Conservation (phyloP, 2,329 filamentous ascomycete species). For the Plenodomus biglobosus region DNA sequence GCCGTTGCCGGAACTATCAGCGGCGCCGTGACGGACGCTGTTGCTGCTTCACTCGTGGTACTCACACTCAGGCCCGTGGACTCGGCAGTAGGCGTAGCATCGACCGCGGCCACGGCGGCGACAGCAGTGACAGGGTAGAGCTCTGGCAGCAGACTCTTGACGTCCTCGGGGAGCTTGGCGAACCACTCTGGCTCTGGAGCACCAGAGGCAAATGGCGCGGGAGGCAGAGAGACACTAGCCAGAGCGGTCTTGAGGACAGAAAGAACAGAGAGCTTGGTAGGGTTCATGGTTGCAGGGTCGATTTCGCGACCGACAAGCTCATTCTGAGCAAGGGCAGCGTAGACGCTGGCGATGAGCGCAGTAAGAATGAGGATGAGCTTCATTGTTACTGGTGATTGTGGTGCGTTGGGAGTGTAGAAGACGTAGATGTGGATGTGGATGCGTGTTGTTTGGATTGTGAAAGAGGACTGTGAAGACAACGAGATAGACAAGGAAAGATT, state of each 20-base stretch:
- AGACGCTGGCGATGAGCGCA: background rate
- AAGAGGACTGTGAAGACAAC: background rate
- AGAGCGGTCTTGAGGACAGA: constrained; percentile 20
- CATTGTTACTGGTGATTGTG: background rate
- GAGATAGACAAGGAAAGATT: too few species aligned
- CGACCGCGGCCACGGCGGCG: background rate
- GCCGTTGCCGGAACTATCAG: background rate
- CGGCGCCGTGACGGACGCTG: background rate
- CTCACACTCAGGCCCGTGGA: background rate
- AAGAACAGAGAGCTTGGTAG: constrained; percentile 15
- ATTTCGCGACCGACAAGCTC: constrained; percentile 4
- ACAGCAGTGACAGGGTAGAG: constrained; percentile 14
- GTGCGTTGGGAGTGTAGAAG: background rate
- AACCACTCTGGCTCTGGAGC: constrained; percentile 16
- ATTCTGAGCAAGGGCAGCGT: background rate
- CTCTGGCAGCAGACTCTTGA: constrained; percentile 12
- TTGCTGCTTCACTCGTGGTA: too few species aligned
- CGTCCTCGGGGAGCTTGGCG: constrained; percentile 12
- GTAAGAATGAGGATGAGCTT: background rate
- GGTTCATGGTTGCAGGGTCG: constrained; percentile 17
- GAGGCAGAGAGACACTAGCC: constrained; percentile 4
- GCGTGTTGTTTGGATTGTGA: too few species aligned
- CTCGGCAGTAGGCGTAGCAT: background rate
- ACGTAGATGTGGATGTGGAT: background rate
- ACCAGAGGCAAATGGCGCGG: background rate